These are phyloP conservation scores for Pythium sp. DNA, from an alignment of 352 stramenopile species.

Conservation along the genomic window DNA sequence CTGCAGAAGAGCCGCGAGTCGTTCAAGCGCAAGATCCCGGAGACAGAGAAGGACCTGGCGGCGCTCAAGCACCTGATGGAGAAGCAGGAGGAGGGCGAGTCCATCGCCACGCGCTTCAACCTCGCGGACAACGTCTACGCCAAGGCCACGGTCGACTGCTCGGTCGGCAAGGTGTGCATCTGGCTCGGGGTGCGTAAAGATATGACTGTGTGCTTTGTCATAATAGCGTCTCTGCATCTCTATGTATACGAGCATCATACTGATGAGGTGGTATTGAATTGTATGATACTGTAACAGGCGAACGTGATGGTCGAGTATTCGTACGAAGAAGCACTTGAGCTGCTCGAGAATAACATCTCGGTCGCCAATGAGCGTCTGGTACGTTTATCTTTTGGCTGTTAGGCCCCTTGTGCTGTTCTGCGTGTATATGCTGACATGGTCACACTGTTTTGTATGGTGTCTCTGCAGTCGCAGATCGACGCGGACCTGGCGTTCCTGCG, in stretches of 20 bases:
- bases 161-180: conserved; percentile 92
- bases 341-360: conserved; percentile 82
- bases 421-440: not conserved
- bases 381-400: conserved; percentile 2
- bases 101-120: conserved; percentile 91
- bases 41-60: conserved; percentile 85
- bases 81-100: conserved; percentile 73
- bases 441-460: not conserved
- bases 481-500: conserved; percentile 93
- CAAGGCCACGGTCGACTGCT: conserved; percentile 91
- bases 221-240: not conserved
- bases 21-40: conserved; percentile 90
- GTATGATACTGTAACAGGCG: conserved; percentile 31
- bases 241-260: not conserved
- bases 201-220: not conserved
- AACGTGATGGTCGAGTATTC: conserved; percentile 98
- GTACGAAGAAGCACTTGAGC: conserved; percentile 93
- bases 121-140: conserved; percentile 95
- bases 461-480: conserved; percentile 63
- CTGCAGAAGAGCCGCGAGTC: conserved; percentile 83
- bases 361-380: conserved; percentile 72
- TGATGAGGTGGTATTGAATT: not conserved
- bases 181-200: conserved; percentile 87
- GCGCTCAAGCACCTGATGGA: conserved; percentile 46
- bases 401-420: not conserved